A percentile compares a stretch with the other conserved stretches of the same genome.
phyloP scores from a whole-genome alignment of 805 yeast species.

The Yamadazyma phyllophila region DNA sequence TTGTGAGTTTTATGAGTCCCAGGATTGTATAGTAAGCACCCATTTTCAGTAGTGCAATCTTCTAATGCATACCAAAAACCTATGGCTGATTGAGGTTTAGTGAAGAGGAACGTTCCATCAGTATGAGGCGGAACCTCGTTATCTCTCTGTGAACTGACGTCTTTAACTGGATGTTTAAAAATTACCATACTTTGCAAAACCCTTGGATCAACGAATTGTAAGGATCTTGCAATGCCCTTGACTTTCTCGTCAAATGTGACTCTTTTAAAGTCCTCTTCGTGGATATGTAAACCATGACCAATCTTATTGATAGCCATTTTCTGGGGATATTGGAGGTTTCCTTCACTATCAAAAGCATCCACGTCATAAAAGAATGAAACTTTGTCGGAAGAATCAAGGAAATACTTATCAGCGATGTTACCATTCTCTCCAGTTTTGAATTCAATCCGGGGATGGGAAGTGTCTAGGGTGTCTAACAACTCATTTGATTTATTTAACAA shows the following conservation, averaged over 20 bases:
- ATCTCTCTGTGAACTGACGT: constrained; percentile 27
- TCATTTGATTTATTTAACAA: constrained; percentile 44
- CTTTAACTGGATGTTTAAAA: constrained; percentile 61
- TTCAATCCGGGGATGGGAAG: constrained; percentile 63
- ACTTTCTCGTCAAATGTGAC: constrained; percentile 54
- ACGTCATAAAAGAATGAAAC: constrained; percentile 68
- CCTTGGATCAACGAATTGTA: constrained; percentile 61
- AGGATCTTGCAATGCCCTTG: constrained; percentile 47
- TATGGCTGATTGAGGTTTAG: constrained; percentile 66
- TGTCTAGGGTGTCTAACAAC: constrained; percentile 49
- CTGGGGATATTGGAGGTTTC: constrained; percentile 52
- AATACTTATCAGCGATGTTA: constrained; percentile 74
- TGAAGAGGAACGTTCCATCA: constrained; percentile 70
- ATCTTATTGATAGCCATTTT: constrained; percentile 67
- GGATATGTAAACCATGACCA: constrained; percentile 72
- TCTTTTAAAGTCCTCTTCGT: constrained; percentile 46
- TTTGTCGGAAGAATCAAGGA: constrained; percentile 66
- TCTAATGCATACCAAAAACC: constrained; percentile 85
- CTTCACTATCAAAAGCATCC: constrained; percentile 57
- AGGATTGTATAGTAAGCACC: constrained; percentile 66
- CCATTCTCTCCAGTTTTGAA: constrained; percentile 57
- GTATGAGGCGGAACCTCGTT: constrained; percentile 74
- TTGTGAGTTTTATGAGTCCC: constrained; percentile 65
- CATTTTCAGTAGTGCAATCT: constrained; percentile 64
- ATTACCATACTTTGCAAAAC: constrained; percentile 78